Evolutionary conservation across 768 basidiomycete genomes (phyloP), one percentile per base, ranked within the genome.

Genomic region (Cystobasidium tubakii): DNA sequence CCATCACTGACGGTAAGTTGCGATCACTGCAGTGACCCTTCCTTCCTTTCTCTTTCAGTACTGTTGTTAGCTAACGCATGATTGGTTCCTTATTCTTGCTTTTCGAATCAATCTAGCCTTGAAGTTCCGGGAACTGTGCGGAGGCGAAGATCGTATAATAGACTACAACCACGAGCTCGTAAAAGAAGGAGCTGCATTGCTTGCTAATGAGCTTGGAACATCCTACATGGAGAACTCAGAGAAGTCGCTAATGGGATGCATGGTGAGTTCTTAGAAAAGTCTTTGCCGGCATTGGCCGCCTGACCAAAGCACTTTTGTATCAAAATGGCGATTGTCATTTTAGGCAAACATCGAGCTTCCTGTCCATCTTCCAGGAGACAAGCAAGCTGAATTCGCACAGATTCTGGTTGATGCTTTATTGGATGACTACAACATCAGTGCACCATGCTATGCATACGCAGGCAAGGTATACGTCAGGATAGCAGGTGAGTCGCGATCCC

Each of bases 71-170:
- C n/a, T n/a, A n/a, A n/a, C n/a, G n/a, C n/a, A n/a, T n/a, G n/a
- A n/a, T n/a, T n/a, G n/a, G n/a, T n/a, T n/a, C n/a, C n/a, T n/a
- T n/a, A 10, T 27, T 9, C 46, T 23, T 21, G 7, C 34, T 42
- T 62, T 76, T 62, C 73, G 81, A 31, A n/a, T n/a, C n/a, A n/a
- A n/a, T 78, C 79, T 0, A 87, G 91, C 90, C 0, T 79, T 91
- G 3, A 85, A 87, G 34, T 92, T 92, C 82, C 86, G 91, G 33
- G 78, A 84, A 73, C 85, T 85, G 82, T 66, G 73, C 39, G 91
- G 91, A 0, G 90, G 91, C 6, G 91, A 93, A 80, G 80, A 84
- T 29, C 84, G 83, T 55, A 92, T 93, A 73, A 86, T 85, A 76
- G 81, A 82, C 9, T 91, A 92, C 79, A 90, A 87, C 76, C 88